phyloP scores from a whole-genome alignment of 495 filamentous ascomycete genomes.

The Neurospora sp. region DNA sequence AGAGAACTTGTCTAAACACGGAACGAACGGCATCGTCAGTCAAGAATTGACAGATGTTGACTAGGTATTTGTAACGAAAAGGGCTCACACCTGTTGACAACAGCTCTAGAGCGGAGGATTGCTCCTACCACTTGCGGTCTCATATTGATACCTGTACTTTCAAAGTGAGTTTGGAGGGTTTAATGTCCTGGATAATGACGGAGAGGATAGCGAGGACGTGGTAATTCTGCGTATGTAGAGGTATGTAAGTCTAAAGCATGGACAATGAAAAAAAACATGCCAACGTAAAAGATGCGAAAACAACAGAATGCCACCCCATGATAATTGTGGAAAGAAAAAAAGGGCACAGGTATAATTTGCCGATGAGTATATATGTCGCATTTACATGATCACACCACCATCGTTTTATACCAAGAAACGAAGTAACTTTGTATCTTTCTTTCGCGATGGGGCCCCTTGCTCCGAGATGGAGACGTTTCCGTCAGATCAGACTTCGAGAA shows the following conservation, averaged over 20 bases:
- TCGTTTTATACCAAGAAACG: not conserved
- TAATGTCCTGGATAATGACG: not conserved
- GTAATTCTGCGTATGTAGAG: not conserved
- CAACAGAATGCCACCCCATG: not conserved
- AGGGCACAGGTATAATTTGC: not conserved
- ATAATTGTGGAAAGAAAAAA: not conserved
- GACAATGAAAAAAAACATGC: not conserved
- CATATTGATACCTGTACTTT: not conserved
- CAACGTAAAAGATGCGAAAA: not conserved
- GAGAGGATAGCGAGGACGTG: not conserved
- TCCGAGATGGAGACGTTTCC: not conserved
- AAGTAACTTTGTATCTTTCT: not conserved
- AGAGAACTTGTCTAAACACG: not conserved
- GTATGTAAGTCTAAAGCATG: not conserved
- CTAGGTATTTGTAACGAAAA: not conserved
- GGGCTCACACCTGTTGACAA: not conserved
- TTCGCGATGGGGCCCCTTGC: not conserved
- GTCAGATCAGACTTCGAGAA: not conserved
- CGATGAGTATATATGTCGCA: not conserved
- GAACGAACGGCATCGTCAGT: not conserved
- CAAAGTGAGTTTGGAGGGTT: not conserved
- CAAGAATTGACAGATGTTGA: not conserved
- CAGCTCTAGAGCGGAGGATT: not conserved
- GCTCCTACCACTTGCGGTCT: not conserved
- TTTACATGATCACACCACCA: not conserved